Evolutionary conservation across 345 rosid species (phyloP).

Genomic region (Populus davidiana): DNA sequence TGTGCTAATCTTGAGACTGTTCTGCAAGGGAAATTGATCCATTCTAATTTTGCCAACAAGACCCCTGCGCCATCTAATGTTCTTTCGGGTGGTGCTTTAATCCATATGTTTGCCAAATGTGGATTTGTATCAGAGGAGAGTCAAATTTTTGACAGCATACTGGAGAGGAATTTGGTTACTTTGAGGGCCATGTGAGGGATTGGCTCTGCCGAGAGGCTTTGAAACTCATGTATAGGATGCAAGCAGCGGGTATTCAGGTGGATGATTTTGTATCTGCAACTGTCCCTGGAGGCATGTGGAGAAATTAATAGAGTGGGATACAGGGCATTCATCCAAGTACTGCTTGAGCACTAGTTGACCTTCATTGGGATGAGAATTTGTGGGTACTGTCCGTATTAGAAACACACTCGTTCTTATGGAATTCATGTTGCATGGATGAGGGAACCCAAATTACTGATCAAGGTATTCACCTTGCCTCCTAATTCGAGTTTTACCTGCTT

Average conservation of each 20-base stretch:
- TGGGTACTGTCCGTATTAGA: neutral
- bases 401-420: neutral
- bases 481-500: neutral
- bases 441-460: neutral
- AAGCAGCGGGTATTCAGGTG: slow-evolving; percentile 67
- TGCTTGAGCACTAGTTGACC: slow-evolving; percentile 39
- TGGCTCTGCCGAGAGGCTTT: slow-evolving; percentile 77
- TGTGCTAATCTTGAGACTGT: slow-evolving; percentile 72
- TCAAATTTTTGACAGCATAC: slow-evolving; percentile 73
- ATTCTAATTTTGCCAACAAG: slow-evolving; percentile 69
- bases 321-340: slow-evolving; percentile 32
- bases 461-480: neutral
- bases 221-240: slow-evolving; percentile 77
- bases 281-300: slow-evolving; percentile 61
- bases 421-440: neutral
- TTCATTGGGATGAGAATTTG: neutral
- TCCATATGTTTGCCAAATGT: slow-evolving; percentile 83
- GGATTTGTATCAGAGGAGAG: slow-evolving; percentile 71
- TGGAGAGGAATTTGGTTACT: slow-evolving; percentile 62
- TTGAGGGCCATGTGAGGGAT: slow-evolving; percentile 77
- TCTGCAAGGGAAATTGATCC: slow-evolving; percentile 60
- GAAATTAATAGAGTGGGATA: slow-evolving; percentile 43
- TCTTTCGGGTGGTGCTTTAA: slow-evolving; percentile 76
- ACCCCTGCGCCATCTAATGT: slow-evolving; percentile 56
- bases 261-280: slow-evolving; percentile 65